These are phyloP conservation scores for Fusarium pininemorale DNA, from an alignment of 2,329 filamentous ascomycete genomes.

Conservation along the genomic window DNA sequence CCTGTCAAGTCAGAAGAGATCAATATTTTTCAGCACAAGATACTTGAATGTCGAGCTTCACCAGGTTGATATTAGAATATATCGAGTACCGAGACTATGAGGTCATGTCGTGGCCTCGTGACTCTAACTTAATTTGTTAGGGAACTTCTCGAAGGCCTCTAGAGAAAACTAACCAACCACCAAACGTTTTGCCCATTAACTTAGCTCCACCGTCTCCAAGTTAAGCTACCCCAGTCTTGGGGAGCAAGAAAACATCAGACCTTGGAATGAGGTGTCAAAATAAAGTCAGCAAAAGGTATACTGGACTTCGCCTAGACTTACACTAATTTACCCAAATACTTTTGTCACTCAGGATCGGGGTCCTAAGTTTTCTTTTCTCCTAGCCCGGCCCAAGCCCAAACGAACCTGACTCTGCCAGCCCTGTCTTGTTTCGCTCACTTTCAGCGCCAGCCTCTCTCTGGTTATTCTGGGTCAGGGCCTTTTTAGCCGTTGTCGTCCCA, in stretches of 20 bases:
- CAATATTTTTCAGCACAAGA: background rate
- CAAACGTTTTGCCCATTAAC: conserved; percentile 6
- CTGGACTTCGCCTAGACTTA: rapidly evolving
- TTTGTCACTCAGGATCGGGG: rapidly evolving
- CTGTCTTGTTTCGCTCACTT: conserved; percentile 12
- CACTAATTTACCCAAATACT: rapidly evolving
- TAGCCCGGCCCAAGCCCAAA: conserved; percentile 6
- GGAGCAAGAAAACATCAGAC: background rate
- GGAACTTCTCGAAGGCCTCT: conserved; percentile 23
- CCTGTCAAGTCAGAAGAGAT: background rate
- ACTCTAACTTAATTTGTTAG: conserved; percentile 9
- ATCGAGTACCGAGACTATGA: conserved; percentile 24
- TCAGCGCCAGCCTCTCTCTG: conserved; percentile 21
- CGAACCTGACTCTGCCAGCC: too few species aligned
- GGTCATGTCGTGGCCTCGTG: conserved; percentile 38
- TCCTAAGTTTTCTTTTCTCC: background rate
- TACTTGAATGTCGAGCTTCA: background rate
- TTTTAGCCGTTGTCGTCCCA: conserved; percentile 27
- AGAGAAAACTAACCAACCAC: conserved; percentile 10
- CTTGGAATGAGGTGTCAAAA: background rate
- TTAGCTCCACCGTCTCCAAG: conserved; percentile 13
- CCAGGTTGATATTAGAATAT: background rate
- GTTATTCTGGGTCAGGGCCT: background rate
- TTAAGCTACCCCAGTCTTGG: background rate
- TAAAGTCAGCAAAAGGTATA: rapidly evolving